phyloP scores from a whole-genome alignment of 208 protist species.

The Crithidia thermophila region DNA sequence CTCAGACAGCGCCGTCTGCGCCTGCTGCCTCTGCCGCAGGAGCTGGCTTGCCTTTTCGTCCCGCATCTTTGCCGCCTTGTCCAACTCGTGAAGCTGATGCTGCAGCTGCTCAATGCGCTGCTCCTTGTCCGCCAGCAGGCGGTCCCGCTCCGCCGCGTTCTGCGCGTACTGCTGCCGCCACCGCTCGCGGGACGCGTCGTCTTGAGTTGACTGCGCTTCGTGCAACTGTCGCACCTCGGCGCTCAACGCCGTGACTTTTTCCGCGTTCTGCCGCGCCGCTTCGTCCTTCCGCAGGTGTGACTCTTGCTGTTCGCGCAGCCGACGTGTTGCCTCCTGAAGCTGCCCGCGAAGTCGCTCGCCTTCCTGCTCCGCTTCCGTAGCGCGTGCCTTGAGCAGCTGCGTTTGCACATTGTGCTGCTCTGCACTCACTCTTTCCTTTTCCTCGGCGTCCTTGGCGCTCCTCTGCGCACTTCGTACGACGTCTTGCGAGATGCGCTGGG shows the following conservation, averaged over 20 bases:
- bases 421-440: neutral
- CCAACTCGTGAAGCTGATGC: slow-evolving; percentile 3
- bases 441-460: slow-evolving; percentile 3
- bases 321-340: neutral
- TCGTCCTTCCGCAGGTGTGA: slow-evolving; percentile 7
- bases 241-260: neutral
- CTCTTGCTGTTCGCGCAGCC: neutral
- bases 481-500: slow-evolving; percentile 23
- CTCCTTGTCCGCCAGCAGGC: slow-evolving; percentile 16
- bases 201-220: neutral
- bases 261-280: slow-evolving; percentile 12
- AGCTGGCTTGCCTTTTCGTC: slow-evolving; percentile 7
- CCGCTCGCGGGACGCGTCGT: slow-evolving; percentile 10
- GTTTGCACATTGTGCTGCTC: slow-evolving; percentile 12
- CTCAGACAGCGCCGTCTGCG: slow-evolving; percentile 21
- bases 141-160: slow-evolving; percentile 16
- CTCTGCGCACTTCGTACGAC: slow-evolving; percentile 20
- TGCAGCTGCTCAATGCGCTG: slow-evolving; percentile 2
- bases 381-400: slow-evolving; percentile 6
- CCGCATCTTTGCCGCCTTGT: neutral
- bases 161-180: slow-evolving; percentile 31
- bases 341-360: neutral
- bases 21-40: slow-evolving; percentile 8
- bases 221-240: slow-evolving; percentile 10
- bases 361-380: slow-evolving; percentile 25